phyloP scores from a whole-genome alignment of 495 filamentous ascomycete genomes.

The Xylaria palmicola region DNA sequence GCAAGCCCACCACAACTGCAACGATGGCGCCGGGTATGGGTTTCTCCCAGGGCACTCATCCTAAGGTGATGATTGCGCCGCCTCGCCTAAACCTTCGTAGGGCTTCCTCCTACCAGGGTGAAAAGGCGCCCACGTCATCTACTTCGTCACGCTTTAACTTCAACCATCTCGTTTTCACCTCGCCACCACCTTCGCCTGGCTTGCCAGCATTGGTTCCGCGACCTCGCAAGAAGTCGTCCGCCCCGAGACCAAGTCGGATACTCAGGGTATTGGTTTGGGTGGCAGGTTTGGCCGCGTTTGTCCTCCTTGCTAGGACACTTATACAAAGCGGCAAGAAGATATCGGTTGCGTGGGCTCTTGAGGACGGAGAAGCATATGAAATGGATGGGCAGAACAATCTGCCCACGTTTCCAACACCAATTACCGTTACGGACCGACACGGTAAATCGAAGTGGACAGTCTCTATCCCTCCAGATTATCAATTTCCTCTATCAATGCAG shows the following conservation, averaged over 20 bases:
- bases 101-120: conserved; percentile 48
- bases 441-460: conserved; percentile 67
- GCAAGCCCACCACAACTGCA: neutral
- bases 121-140: conserved; percentile 49
- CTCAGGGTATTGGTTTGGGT: conserved; percentile 47
- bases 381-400: conserved; percentile 51
- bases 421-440: conserved; percentile 56
- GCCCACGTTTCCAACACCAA: conserved; percentile 57
- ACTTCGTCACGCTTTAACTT: conserved; percentile 60
- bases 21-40: conserved; percentile 51
- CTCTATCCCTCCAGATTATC: conserved; percentile 56
- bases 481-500: conserved; percentile 57
- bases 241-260: conserved; percentile 48
- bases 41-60: conserved; percentile 45
- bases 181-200: conserved; percentile 61
- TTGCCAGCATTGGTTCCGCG: conserved; percentile 64
- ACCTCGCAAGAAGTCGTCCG: conserved; percentile 49
- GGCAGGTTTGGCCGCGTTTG: conserved; percentile 22
- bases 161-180: conserved; percentile 57
- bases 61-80: conserved; percentile 50
- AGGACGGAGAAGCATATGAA: conserved; percentile 42
- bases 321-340: conserved; percentile 27
- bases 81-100: conserved; percentile 52
- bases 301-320: conserved; percentile 24
- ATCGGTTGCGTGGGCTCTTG: conserved; percentile 32